Evolutionary conservation across 345 rosid species (phyloP), one percentile per base, ranked within the genome.

Genomic region (Aquilaria yunnanensis): DNA sequence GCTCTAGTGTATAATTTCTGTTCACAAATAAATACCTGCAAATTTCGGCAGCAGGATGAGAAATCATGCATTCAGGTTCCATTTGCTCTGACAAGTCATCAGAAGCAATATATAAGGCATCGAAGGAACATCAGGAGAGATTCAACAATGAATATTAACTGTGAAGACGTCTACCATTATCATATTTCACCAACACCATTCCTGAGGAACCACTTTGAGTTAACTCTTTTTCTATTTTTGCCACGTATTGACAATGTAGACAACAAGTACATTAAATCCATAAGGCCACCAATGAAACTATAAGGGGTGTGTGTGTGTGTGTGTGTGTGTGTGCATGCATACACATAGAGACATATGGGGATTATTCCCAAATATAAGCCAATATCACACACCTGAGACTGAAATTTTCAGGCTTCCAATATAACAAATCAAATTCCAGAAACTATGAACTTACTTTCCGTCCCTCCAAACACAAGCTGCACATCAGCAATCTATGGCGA

Each of bases 381-480:
- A 37, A 37, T 9, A 37, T 23, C 23, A 23, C 23, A 23, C 23
- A 23, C 23, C 23, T 23, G 23, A 23, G 23, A 23, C 23, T 23
- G 23, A 37, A 9, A 1, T 37, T 37, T 37, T 37, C 43, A 37
- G 43, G 5, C 7, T 37, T 9, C 43, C 43, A 23, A 37, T 5
- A 37, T 9, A 9, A 9, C 3, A 8, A 56, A 63, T 29, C 46
- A 45, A 34, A 54, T 32, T 41, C 48, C 60, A 8, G 23, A 32
- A 12, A 23, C 34, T 59, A 12, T 49, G 64, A 57, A 47, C 69
- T 53, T 43, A 90, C 99, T 97, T 95, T 95, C 51, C 96, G 78
- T 51, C 98, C 98, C 83, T 95, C 98, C 68, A 91, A 77, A 77
- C 99, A 95, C 10, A 95, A 74, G 65, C 83, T 79, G 54, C 99